Base-by-base conservation (phyloP, 371 early-diverging fungal species). In the Zancudomyces culisetae region DNA sequence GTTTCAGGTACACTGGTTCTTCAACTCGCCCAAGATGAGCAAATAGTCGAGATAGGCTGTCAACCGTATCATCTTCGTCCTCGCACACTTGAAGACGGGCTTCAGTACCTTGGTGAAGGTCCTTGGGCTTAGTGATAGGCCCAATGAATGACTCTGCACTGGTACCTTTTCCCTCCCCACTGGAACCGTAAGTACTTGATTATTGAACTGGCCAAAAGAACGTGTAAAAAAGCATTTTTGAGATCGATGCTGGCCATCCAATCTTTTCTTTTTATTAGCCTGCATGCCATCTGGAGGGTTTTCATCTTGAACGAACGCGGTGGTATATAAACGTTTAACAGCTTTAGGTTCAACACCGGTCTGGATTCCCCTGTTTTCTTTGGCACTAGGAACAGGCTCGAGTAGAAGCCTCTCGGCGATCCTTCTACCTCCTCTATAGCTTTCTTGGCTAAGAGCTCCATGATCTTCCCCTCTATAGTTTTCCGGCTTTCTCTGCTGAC, bases 121-220 rank as follows among this genome's bases (percentile, higher is more conserved):
- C 19, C 26, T 13, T 3, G 47, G 47, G 19, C 24, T 47, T 23
- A 47, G 23, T 13, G 13, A 47, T 6, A 47, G 24, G 18, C 24
- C 47, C 13, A 47, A 47, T 19, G 47, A 19, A 23, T 64, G 48
- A 64, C 61, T 2, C 54, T 54, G 60, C 62, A 75, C 53, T 69
- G 70, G 55, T 71, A 47, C 3, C 15, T 19, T 23, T 26, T 13
- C 27, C 29, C 29, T 23, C 23, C 47, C 26, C 6, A 23, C 15
- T 47, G 12, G 19, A 47, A 47, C 3, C 29, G 12, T 3, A 8
- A 29, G 6, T 19, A 6, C 29, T 47, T 47, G 3, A 3, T 12
- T 6, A 19, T 27, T 3, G 13, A 47, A 3, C 29, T 47, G 8
- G 47, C 47, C 3, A 47, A 15, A 13, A 47, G 12, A 27, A 47